These are phyloP conservation scores for Magnaporthales sp. DNA, from an alignment of 2,329 filamentous ascomycete genomes.

Conservation along the genomic window DNA sequence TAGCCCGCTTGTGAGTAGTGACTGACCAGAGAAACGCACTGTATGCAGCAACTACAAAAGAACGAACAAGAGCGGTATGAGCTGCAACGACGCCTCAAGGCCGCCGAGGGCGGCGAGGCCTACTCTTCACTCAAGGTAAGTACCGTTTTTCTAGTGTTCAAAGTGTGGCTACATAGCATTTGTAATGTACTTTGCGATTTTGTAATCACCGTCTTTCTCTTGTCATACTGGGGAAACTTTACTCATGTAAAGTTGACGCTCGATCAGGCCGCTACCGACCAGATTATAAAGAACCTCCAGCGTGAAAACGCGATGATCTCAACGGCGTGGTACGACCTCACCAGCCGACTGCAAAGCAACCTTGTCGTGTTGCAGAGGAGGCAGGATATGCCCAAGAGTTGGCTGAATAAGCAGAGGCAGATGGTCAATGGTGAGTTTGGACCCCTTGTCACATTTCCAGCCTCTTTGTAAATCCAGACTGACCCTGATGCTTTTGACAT, in stretches of 20 bases:
- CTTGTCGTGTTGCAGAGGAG: constrained; percentile 69
- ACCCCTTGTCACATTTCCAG: not conserved
- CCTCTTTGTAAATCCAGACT: not conserved
- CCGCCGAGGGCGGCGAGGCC: constrained; percentile 38
- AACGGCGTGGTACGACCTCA: constrained; percentile 81
- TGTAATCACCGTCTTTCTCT: not conserved
- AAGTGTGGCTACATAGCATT: not conserved
- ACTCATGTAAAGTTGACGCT: not conserved
- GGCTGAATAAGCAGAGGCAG: constrained; percentile 75
- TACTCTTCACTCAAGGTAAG: constrained; percentile 45
- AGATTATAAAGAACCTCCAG: constrained; percentile 59
- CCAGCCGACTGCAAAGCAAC: constrained; percentile 71
- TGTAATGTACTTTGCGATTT: not conserved
- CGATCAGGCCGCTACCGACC: constrained; percentile 38
- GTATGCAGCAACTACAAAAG: constrained; percentile 46
- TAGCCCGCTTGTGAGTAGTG: not conserved
- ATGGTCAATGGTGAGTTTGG: constrained; percentile 48
- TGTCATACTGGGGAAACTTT: not conserved
- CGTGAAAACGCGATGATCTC: constrained; percentile 72
- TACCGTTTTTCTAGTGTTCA: constrained; percentile 11
- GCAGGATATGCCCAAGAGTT: constrained; percentile 68
- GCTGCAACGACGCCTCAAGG: constrained; percentile 45
- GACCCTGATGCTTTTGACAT: not conserved
- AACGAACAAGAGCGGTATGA: constrained; percentile 48
- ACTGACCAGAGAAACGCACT: not conserved